These are phyloP conservation scores for Terfezia claveryi DNA, from an alignment of 495 filamentous ascomycete genomes.

Conservation along the genomic window DNA sequence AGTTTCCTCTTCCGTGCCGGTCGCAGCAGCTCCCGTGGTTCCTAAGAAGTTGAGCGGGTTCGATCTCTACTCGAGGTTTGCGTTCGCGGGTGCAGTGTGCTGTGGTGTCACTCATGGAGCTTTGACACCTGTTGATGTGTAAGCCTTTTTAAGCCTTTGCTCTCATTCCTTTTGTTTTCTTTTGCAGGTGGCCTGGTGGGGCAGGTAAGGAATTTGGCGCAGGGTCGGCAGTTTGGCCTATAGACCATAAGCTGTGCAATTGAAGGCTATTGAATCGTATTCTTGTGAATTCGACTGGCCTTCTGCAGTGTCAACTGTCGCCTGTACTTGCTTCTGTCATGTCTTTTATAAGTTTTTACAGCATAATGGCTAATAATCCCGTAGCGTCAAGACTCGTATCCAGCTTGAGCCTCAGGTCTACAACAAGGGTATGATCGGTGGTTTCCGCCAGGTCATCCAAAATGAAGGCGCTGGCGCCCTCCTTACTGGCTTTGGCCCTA, in stretches of 20 bases:
- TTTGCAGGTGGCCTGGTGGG: no score
- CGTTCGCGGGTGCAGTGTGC: constrained; percentile 82
- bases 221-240: no score
- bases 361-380: background rate
- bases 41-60: constrained; percentile 26
- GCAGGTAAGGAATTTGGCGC: no score
- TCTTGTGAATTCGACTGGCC: no score
- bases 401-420: constrained; percentile 80
- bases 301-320: no score
- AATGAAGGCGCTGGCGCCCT: constrained; percentile 76
- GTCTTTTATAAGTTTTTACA: no score
- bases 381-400: constrained; percentile 83
- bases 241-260: no score
- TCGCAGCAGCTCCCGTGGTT: no score
- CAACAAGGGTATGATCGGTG: constrained; percentile 74
- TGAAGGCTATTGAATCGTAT: no score
- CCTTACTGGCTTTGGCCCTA: constrained; percentile 69
- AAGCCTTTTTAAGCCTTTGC: constrained; percentile 41
- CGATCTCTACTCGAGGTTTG: constrained; percentile 58
- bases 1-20: background rate
- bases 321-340: no score
- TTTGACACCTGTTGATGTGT: constrained; percentile 92
- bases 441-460: constrained; percentile 62
- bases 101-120: constrained; percentile 84
- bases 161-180: no score